Conservation (phyloP, 148 eudicot species). For the Chenopodium suecicum region DNA sequence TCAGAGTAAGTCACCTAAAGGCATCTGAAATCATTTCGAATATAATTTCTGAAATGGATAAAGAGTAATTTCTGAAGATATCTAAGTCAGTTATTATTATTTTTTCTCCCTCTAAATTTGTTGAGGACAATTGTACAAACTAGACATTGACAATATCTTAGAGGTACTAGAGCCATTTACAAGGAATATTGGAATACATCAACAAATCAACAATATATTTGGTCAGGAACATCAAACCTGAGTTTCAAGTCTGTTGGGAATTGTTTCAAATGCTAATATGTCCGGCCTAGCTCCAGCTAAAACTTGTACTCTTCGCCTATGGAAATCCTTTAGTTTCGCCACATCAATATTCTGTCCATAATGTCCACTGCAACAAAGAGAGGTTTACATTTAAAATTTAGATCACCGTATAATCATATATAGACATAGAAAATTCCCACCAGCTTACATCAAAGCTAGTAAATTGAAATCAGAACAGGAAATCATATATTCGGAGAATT, state of each 20-base stretch:
- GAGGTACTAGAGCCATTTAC: neutral
- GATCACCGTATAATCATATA: too few species aligned
- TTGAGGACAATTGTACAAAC: neutral
- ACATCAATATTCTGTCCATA: slow-evolving; percentile 54
- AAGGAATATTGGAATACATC: neutral
- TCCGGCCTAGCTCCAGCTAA: slow-evolving; percentile 79
- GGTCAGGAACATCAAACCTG: slow-evolving; percentile 46
- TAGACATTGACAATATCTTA: neutral
- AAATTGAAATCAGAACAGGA: neutral
- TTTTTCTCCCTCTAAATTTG: too few species aligned
- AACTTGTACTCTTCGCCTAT: slow-evolving; percentile 74
- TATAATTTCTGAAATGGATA: too few species aligned
- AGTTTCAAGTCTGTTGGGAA: slow-evolving; percentile 85
- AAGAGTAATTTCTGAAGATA: neutral
- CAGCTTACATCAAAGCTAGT: neutral
- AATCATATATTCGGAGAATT: neutral
- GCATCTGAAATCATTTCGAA: neutral
- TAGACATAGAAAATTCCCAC: neutral
- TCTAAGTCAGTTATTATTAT: neutral
- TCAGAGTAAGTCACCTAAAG: too few species aligned
- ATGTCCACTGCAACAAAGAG: slow-evolving; percentile 47
- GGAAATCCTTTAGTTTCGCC: slow-evolving; percentile 79
- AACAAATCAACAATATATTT: neutral
- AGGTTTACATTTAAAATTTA: neutral
- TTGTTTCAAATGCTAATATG: slow-evolving; percentile 84